These are phyloP conservation scores for Astragalus membranaceus DNA, from an alignment of 306 rosid species.

Conservation along the genomic window DNA sequence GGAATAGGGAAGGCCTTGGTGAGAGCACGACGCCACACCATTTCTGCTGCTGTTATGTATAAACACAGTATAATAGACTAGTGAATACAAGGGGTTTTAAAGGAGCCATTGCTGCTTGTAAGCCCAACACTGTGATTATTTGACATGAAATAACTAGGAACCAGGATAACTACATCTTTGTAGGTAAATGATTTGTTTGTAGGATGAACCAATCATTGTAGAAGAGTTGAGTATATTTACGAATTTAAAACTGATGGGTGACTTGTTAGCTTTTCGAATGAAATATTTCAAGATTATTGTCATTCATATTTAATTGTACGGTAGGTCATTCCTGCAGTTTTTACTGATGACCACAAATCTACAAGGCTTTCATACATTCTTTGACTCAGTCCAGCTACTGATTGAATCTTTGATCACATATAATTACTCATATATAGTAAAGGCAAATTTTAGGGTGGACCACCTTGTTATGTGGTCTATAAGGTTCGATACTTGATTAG, in stretches of 20 bases:
- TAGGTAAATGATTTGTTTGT: constrained; percentile 5
- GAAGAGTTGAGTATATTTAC: neutral
- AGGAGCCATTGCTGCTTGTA: neutral
- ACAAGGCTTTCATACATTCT: no score
- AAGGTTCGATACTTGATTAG: no score
- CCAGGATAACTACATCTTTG: neutral
- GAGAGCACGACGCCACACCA: constrained; percentile 2
- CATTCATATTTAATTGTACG: neutral
- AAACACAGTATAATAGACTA: neutral
- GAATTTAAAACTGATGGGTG: neutral
- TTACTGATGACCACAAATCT: no score
- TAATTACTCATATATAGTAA: no score
- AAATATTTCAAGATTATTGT: neutral
- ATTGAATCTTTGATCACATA: no score
- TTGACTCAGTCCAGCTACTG: no score
- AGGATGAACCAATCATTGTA: neutral
- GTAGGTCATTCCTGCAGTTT: no score
- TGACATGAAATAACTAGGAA: constrained; percentile 8
- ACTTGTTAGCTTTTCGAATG: neutral
- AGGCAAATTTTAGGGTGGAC: no score
- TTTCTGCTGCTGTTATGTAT: neutral
- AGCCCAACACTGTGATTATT: constrained; percentile 14
- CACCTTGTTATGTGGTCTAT: no score
- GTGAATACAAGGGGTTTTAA: neutral
- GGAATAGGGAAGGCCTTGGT: constrained; percentile 73